phyloP scores from a whole-genome alignment of 306 rosid species.

The Vigna unguiculata region DNA sequence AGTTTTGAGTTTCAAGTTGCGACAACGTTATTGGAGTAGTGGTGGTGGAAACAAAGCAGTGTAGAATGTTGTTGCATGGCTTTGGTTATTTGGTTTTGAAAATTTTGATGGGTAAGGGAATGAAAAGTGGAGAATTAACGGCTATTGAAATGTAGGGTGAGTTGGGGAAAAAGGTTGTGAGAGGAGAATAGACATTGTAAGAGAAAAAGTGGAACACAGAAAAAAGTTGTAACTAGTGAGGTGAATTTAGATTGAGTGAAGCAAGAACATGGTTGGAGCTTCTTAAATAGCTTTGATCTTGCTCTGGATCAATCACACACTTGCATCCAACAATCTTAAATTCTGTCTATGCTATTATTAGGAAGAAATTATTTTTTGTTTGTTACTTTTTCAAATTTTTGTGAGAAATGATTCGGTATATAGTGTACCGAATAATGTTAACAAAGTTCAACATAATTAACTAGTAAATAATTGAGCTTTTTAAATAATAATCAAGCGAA shows the following conservation, averaged over 20 bases:
- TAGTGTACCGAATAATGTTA: too few species aligned
- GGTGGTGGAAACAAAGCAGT: constrained; percentile 19
- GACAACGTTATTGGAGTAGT: constrained; percentile 8
- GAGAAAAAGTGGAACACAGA: not conserved
- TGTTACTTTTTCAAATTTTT: not conserved
- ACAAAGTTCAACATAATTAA: too few species aligned
- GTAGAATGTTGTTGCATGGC: constrained; percentile 42
- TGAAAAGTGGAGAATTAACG: constrained; percentile 44
- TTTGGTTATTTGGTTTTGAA: constrained; percentile 21
- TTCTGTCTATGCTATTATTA: not conserved
- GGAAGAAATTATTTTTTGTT: not conserved
- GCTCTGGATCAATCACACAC: not conserved
- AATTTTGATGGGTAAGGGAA: constrained; percentile 29
- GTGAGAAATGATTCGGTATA: not conserved
- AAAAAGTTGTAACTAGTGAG: not conserved
- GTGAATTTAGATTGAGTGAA: constrained; percentile 24
- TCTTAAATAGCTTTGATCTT: constrained; percentile 38
- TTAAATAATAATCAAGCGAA: too few species aligned
- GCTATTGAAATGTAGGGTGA: constrained; percentile 34
- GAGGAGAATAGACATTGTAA: not conserved
- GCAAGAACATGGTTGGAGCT: constrained; percentile 31
- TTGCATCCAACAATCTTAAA: not conserved
- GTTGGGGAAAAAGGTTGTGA: not conserved
- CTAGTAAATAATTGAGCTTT: too few species aligned
- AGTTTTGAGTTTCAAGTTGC: constrained; percentile 32